Percentiles rank a stretch among this genome's conserved stretches.
These are phyloP conservation scores for Hypomyces perniciosus DNA, from an alignment of 2,329 filamentous ascomycete species.

Conservation along the genomic window DNA sequence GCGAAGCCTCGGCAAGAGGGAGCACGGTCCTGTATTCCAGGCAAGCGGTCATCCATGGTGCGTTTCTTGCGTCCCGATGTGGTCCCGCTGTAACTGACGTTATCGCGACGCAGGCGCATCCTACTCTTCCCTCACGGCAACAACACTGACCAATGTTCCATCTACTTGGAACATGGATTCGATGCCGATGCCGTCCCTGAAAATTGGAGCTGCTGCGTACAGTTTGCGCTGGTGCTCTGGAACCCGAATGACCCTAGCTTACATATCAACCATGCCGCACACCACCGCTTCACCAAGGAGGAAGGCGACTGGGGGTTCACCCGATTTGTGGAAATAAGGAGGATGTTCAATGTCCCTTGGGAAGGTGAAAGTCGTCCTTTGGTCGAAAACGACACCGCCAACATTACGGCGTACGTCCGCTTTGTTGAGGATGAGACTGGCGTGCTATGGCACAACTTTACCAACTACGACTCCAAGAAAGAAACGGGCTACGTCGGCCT, in stretches of 20 bases:
- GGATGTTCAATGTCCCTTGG: conserved; percentile 74
- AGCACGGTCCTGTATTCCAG: conserved; percentile 82
- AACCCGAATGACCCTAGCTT: conserved; percentile 89
- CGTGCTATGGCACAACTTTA: conserved; percentile 85
- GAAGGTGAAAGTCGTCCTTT: conserved; percentile 64
- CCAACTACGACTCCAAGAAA: conserved; percentile 98
- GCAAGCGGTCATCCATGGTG: conserved; percentile 85
- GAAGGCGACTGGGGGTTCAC: conserved; percentile 99
- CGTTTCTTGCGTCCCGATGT: conserved; percentile 27
- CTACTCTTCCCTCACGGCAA: conserved; percentile 95
- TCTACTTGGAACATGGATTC: conserved; percentile 95
- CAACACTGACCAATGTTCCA: conserved; percentile 85
- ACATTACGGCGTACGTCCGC: conserved; percentile 76
- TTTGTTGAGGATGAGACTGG: conserved; percentile 83
- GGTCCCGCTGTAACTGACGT: conserved; percentile 2
- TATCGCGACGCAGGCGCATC: conserved; percentile 61
- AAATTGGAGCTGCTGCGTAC: conserved; percentile 94
- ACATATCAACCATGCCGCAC: conserved; percentile 74
- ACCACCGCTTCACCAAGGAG: conserved; percentile 91
- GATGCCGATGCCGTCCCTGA: conserved; percentile 70
- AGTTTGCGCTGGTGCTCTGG: conserved; percentile 91
- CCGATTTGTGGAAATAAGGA: conserved; percentile 82
- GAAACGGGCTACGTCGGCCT: conserved; percentile 95
- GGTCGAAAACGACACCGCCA: conserved; percentile 69
- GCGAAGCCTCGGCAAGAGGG: conserved; percentile 68